Conservation (phyloP, 1,139 yeast genomes). For the Waltiozyma sp. region DNA sequence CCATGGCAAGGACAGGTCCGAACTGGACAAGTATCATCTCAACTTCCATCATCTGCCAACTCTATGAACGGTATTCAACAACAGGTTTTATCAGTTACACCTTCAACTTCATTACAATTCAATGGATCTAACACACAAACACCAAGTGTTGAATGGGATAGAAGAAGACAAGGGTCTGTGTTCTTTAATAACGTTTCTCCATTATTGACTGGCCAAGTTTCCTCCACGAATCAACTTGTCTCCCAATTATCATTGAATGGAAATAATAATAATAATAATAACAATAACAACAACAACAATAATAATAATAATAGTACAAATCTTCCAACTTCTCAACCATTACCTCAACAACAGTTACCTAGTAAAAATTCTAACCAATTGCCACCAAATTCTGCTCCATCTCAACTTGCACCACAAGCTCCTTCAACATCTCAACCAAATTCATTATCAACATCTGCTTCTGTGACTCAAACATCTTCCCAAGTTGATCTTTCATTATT, state of each 20-base stretch:
- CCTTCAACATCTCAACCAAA: conserved; percentile 10
- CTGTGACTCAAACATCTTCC: conserved; percentile 19
- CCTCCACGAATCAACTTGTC: conserved; percentile 16
- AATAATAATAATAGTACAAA: too few species aligned
- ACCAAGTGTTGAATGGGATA: conserved; percentile 19
- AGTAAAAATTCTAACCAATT: background rate
- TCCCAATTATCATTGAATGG: conserved; percentile 12
- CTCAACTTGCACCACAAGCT: conserved; percentile 4
- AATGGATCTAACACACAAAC: conserved; percentile 15
- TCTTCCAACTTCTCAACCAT: conserved; percentile 3
- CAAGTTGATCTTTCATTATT: conserved; percentile 59
- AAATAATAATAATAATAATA: too few species aligned
- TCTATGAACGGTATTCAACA: conserved; percentile 2
- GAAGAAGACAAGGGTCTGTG: conserved; percentile 22
- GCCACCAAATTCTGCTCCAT: conserved; percentile 6
- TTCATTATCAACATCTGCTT: conserved; percentile 4
- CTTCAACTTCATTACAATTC: conserved; percentile 7
- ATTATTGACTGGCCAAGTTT: conserved; percentile 15
- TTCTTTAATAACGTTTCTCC: conserved; percentile 19
- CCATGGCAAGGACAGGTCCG: conserved; percentile 13
- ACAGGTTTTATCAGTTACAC: conserved; percentile 9
- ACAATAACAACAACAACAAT: too few species aligned
- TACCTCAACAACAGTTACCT: conserved; percentile 1
- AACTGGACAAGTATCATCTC: background rate
- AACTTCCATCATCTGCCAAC: conserved; percentile 3